phyloP scores from a whole-genome alignment of 2,329 filamentous ascomycete species.

The Orbilia ellipsospora region DNA sequence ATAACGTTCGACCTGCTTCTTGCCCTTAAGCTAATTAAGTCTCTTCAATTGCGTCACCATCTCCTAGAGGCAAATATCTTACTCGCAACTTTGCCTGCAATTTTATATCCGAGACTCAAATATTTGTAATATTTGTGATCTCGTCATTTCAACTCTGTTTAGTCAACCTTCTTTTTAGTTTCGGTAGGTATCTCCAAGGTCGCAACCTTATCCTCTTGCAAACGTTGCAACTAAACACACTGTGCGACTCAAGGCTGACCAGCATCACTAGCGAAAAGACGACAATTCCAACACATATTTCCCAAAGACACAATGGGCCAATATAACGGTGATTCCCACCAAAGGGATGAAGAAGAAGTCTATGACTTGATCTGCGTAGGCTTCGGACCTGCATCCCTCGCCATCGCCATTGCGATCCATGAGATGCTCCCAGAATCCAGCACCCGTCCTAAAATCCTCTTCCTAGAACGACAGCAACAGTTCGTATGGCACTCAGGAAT shows the following conservation, averaged over 20 bases:
- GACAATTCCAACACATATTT: constrained; percentile 9
- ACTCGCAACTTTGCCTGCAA: constrained; percentile 1
- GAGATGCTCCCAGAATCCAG: constrained; percentile 72
- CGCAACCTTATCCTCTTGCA: neutral
- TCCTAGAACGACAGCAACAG: constrained; percentile 82
- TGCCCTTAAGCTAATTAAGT: constrained; percentile 41
- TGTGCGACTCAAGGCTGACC: neutral
- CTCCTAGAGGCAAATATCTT: constrained; percentile 25
- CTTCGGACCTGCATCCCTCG: constrained; percentile 90
- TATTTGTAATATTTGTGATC: constrained; percentile 20
- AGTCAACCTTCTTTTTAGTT: constrained; percentile 22
- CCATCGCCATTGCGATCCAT: constrained; percentile 87
- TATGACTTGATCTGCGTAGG: constrained; percentile 91
- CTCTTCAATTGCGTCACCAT: constrained; percentile 20
- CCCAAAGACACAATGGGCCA: constrained; percentile 38
- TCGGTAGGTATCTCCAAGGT: constrained; percentile 1
- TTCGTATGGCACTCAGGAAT: constrained; percentile 97
- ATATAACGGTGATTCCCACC: constrained; percentile 33
- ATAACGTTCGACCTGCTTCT: neutral
- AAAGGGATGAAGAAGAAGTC: constrained; percentile 64
- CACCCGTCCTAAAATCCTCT: constrained; percentile 76
- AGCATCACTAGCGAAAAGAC: constrained; percentile 29
- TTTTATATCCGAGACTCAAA: constrained; percentile 19
- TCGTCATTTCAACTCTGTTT: constrained; percentile 14
- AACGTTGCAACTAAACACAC: too few relatives aligned